Conservation (phyloP, 805 yeast genomes). For the Ogataea kodamae region DNA sequence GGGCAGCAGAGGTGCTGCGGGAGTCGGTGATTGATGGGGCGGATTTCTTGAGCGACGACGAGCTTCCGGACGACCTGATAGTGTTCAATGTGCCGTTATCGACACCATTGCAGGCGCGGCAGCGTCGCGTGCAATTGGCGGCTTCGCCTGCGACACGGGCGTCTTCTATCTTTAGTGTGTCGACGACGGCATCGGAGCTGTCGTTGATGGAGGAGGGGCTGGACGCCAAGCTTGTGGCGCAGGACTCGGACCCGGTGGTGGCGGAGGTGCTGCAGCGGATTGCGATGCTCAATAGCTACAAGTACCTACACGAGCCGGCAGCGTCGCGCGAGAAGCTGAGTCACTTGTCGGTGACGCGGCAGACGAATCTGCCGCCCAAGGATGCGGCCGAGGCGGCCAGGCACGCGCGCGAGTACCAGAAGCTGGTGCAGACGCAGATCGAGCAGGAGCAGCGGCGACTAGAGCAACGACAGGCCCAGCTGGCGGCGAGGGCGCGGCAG, state of each 20-base stretch:
- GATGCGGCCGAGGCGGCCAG: conserved; percentile 45
- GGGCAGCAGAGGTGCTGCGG: conserved; percentile 10
- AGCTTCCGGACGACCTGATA: conserved; percentile 48
- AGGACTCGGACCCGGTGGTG: conserved; percentile 30
- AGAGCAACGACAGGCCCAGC: conserved; percentile 28
- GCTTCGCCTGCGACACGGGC: conserved; percentile 37
- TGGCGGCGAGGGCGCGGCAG: conserved; percentile 34
- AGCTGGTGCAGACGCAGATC: conserved; percentile 40
- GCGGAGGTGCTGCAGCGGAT: conserved; percentile 39
- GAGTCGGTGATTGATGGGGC: conserved; percentile 25
- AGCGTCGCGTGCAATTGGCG: conserved; percentile 36
- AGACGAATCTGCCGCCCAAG: conserved; percentile 66
- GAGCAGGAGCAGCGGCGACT: conserved; percentile 36
- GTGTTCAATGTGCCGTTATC: conserved; percentile 66
- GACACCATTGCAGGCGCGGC: conserved; percentile 43
- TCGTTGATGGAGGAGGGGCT: conserved; percentile 22
- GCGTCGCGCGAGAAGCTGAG: conserved; percentile 17
- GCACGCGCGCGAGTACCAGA: conserved; percentile 53
- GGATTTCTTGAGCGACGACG: conserved; percentile 46
- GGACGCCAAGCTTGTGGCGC: conserved; percentile 36
- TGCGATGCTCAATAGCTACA: conserved; percentile 26
- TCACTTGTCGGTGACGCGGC: conserved; percentile 51
- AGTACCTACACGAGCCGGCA: conserved; percentile 5
- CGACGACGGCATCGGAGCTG: conserved; percentile 29
- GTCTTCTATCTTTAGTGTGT: conserved; percentile 42